phyloP scores from a whole-genome alignment of 2,329 filamentous ascomycete species.

The Cladophialophora yegresii region DNA sequence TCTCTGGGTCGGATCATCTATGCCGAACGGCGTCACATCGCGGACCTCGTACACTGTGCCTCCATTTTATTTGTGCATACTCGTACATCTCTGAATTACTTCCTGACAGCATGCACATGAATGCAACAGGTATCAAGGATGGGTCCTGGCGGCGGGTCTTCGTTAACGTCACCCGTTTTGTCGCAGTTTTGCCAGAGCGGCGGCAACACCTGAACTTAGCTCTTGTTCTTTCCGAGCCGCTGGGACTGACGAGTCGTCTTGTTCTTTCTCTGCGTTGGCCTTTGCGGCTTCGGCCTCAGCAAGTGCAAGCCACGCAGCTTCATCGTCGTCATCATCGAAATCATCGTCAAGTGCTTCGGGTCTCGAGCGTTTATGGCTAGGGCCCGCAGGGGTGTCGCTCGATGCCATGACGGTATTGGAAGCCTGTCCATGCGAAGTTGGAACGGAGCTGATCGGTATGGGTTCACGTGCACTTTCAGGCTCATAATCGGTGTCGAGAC shows the following conservation, averaged over 20 bases:
- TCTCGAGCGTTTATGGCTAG: constrained; percentile 29
- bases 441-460: constrained; percentile 39
- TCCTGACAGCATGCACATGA: background rate
- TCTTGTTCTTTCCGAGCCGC: constrained; percentile 38
- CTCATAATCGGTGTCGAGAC: constrained; percentile 34
- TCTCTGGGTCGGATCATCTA: background rate
- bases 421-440: constrained; percentile 20
- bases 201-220: constrained; percentile 61
- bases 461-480: constrained; percentile 37
- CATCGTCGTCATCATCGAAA: constrained; percentile 50
- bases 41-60: background rate
- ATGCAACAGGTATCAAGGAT: background rate
- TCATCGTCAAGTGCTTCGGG: constrained; percentile 34
- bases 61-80: background rate
- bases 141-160: background rate
- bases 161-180: constrained; percentile 34
- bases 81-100: background rate
- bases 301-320: constrained; percentile 47
- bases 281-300: constrained; percentile 26
- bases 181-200: constrained; percentile 59
- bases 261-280: constrained; percentile 13
- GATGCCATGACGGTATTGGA: constrained; percentile 12
- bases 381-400: constrained; percentile 15
- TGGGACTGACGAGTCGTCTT: constrained; percentile 22
- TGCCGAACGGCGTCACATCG: background rate